These are phyloP conservation scores for Mycena chlorophos DNA, from an alignment of 768 basidiomycete genomes.

Conservation along the genomic window DNA sequence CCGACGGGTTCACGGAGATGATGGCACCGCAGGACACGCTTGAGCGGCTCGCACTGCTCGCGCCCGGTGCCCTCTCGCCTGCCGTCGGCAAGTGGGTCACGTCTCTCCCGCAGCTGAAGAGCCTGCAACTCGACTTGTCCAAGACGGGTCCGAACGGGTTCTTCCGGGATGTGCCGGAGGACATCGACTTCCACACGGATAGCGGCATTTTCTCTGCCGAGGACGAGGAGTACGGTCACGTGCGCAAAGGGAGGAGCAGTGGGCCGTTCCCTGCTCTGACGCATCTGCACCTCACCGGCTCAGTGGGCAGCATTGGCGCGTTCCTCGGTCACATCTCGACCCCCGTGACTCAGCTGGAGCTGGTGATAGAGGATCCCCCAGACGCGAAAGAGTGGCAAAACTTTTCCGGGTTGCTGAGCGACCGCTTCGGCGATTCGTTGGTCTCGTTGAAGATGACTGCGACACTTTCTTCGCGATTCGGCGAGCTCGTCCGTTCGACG, in stretches of 20 bases:
- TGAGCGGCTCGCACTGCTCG: slow-evolving; percentile 64
- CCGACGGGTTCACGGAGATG: slow-evolving; percentile 69
- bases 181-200: slow-evolving; percentile 57
- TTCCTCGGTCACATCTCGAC: slow-evolving; percentile 71
- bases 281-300: slow-evolving; percentile 67
- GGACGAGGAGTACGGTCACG: slow-evolving; percentile 70
- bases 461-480: slow-evolving; percentile 73
- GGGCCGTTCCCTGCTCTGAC: slow-evolving; percentile 59
- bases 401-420: slow-evolving; percentile 60
- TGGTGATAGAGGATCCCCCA: slow-evolving; percentile 79
- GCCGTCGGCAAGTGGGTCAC: slow-evolving; percentile 75
- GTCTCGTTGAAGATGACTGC: slow-evolving; percentile 63
- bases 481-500: slow-evolving; percentile 77
- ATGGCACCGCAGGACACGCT: slow-evolving; percentile 57
- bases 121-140: slow-evolving; percentile 70
- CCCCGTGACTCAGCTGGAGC: slow-evolving; percentile 66
- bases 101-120: slow-evolving; percentile 59
- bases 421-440: slow-evolving; percentile 60
- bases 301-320: slow-evolving; percentile 65
- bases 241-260: slow-evolving; percentile 60
- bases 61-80: slow-evolving; percentile 73
- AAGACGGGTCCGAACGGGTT: slow-evolving; percentile 79
- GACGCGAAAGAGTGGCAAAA: slow-evolving; percentile 76
- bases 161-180: slow-evolving; percentile 75
- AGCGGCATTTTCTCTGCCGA: slow-evolving; percentile 79